phyloP scores from a whole-genome alignment of 345 rosid species.

The Eucalyptus microcorys region DNA sequence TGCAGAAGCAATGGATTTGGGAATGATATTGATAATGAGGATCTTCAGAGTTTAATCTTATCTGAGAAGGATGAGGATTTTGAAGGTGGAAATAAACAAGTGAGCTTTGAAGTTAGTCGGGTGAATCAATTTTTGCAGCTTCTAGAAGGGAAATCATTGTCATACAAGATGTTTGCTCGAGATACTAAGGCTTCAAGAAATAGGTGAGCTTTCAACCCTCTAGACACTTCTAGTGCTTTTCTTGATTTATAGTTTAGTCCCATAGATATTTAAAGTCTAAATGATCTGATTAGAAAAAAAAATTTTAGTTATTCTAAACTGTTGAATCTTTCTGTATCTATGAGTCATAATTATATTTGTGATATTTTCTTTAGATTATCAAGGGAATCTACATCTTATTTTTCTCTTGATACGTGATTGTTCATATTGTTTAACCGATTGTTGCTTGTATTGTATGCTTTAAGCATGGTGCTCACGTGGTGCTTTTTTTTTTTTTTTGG shows the following conservation, averaged over 20 bases:
- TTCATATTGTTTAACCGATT: not conserved
- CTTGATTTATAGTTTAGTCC: not conserved
- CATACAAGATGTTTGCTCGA: conserved; percentile 88
- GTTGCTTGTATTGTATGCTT: not conserved
- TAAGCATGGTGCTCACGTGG: not conserved
- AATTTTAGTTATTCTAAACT: not conserved
- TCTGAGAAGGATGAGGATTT: conserved; percentile 7
- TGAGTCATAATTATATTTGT: not conserved
- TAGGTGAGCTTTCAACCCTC: conserved; percentile 32
- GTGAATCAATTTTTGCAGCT: conserved; percentile 66
- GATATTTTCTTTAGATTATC: not conserved
- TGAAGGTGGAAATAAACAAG: conserved; percentile 38
- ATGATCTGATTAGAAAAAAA: too few species aligned
- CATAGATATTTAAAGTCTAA: not conserved
- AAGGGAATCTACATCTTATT: not conserved
- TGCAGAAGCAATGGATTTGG: conserved; percentile 13
- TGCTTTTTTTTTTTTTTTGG: not conserved
- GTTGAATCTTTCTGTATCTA: not conserved
- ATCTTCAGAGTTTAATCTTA: conserved; percentile 4
- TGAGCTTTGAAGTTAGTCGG: conserved; percentile 37
- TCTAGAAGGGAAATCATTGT: conserved; percentile 74
- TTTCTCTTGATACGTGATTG: not conserved
- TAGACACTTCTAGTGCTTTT: not conserved
- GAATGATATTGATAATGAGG: conserved; percentile 10
- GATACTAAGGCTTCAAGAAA: conserved; percentile 93